Percentiles rank a stretch among this genome's conserved stretches.
These are phyloP conservation scores for Lepidopterella palustris DNA, from an alignment of 495 filamentous ascomycete species.

Conservation along the genomic window DNA sequence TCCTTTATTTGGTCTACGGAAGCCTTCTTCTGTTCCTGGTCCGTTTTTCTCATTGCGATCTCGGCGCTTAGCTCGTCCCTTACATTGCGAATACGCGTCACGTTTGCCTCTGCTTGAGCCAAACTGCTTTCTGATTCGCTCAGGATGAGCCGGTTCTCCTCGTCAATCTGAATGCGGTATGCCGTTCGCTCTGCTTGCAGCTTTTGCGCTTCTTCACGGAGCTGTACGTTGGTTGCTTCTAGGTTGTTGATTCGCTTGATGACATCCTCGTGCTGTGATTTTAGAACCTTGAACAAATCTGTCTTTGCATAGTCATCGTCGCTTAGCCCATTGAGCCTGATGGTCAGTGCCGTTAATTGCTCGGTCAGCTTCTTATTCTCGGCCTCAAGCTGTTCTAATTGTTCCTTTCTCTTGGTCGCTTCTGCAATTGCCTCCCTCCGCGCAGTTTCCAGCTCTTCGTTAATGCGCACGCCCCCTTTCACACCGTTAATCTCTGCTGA, in stretches of 20 bases:
- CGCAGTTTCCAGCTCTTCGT: slow-evolving; percentile 58
- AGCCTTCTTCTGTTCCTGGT: slow-evolving; percentile 66
- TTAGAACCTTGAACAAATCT: slow-evolving; percentile 86
- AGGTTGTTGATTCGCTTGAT: slow-evolving; percentile 86
- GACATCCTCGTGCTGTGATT: slow-evolving; percentile 83
- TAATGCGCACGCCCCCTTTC: slow-evolving; percentile 40
- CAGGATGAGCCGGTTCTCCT: slow-evolving; percentile 61
- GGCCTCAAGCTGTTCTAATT: slow-evolving; percentile 66
- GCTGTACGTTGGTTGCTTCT: slow-evolving; percentile 78
- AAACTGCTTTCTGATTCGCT: slow-evolving; percentile 75
- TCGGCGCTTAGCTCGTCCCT: slow-evolving; percentile 83
- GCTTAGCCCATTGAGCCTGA: slow-evolving; percentile 61
- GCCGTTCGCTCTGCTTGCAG: slow-evolving; percentile 75
- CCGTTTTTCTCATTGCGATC: slow-evolving; percentile 66
- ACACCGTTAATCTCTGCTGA: slow-evolving; percentile 48
- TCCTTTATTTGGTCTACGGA: slow-evolving; percentile 68
- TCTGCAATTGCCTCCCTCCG: slow-evolving; percentile 66
- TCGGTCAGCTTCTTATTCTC: slow-evolving; percentile 76
- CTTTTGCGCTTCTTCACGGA: slow-evolving; percentile 79
- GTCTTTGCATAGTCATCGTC: slow-evolving; percentile 93
- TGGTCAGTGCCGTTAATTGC: slow-evolving; percentile 64
- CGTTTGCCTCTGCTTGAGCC: slow-evolving; percentile 71
- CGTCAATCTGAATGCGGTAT: slow-evolving; percentile 71
- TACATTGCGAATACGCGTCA: slow-evolving; percentile 72
- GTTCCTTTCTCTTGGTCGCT: slow-evolving; percentile 76